These are phyloP conservation scores for Gaultheria prostrata DNA, from an alignment of 148 eudicot species.

Conservation along the genomic window DNA sequence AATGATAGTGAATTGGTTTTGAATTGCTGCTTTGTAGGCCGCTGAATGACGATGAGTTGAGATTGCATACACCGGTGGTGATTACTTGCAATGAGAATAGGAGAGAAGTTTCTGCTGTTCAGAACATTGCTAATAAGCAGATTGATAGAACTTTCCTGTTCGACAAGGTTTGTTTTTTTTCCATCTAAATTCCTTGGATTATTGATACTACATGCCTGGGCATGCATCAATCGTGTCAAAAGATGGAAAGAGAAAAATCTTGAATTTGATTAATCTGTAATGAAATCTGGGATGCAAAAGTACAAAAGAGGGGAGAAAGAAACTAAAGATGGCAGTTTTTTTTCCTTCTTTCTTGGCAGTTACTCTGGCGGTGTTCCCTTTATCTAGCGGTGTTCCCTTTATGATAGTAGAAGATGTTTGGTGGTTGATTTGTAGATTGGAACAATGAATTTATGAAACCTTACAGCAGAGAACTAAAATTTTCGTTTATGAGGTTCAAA, in stretches of 20 bases:
- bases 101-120: slow-evolving; percentile 87
- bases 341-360: not conserved
- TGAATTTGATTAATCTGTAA: not conserved
- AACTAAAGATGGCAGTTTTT: not conserved
- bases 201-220: not conserved
- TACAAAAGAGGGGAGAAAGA: not conserved
- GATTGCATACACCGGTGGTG: slow-evolving; percentile 73
- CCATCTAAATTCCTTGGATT: not conserved
- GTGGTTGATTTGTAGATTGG: not conserved
- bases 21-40: slow-evolving; percentile 50
- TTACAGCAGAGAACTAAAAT: not conserved
- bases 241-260: not conserved
- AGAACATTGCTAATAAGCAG: slow-evolving; percentile 92
- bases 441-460: not conserved
- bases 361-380: not conserved
- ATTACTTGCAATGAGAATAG: slow-evolving; percentile 79
- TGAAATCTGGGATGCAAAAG: not conserved
- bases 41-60: slow-evolving; percentile 74
- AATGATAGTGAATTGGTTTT: slow-evolving; percentile 10
- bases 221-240: not conserved
- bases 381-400: not conserved
- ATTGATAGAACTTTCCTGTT: slow-evolving; percentile 88
- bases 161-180: slow-evolving; percentile 61
- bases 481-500: not conserved
- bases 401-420: not conserved